Base-by-base conservation (phyloP, 495 filamentous ascomycete genomes). In the Pyronema domesticum region DNA sequence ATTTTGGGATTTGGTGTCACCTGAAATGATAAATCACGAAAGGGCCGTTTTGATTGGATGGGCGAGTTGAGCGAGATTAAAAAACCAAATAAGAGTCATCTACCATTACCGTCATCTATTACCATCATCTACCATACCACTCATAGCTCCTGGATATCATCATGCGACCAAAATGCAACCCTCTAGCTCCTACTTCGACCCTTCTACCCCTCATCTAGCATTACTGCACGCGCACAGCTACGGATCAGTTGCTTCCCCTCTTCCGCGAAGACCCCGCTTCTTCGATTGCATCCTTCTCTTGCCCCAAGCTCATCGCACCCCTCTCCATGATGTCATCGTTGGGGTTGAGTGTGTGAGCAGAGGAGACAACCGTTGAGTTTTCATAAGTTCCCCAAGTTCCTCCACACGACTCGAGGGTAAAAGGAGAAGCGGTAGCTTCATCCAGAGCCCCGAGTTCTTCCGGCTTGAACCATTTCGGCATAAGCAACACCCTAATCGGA, bases 361-460 rank as follows among this genome's bases (percentile, higher is more conserved):
- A 34, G 3, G 17, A 13, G 13, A n/a, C 30, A 1, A 13, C 48
- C 6, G 17, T 8, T 13, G 48, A n/a, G 7, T 13, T 49, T 1
- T 53, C 54, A 18, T 65, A 50, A 56, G 73, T 68, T 0, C 78
- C 81, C 68, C 78, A 80, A 55, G 73, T 75, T 3, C 85, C 87
- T 18, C 86, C 83, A 6, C 83, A 81, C 60, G 81, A 82, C 72
- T 88, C 81, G 80, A 93, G 87, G 0, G 82, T 87, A 61, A 93
- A 91, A 37, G 77, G 74, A 64, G 84, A 85, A 15, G 88, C 86
- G 0, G 87, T 88, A 0, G 85, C 82, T 35, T 68, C 80, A 71
- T 96, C 89, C 60, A 96, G 65, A 3, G 80, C 61, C 0, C 66
- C 64, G 42, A 96, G 65, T 70, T 95, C 89, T 59, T 80, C 73